These are phyloP conservation scores for Ceratocystis diversiconidia DNA, from an alignment of 2,329 filamentous ascomycete species.

Conservation along the genomic window DNA sequence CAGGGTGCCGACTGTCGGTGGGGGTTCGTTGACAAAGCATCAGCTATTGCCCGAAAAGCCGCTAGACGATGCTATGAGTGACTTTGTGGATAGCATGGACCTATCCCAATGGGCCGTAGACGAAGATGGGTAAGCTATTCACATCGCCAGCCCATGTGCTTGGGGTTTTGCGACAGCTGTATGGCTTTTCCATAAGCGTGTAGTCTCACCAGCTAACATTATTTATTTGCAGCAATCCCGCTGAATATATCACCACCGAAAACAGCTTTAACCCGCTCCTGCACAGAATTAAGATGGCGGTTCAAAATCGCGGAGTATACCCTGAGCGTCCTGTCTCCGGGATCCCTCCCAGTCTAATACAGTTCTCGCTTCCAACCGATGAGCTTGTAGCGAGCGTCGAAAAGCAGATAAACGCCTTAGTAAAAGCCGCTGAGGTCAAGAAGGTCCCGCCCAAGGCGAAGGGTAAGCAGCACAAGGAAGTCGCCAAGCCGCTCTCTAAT, in stretches of 20 bases:
- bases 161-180: too few species aligned
- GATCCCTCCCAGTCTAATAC: slow-evolving; percentile 49
- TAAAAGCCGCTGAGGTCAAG: slow-evolving; percentile 63
- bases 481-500: slow-evolving; percentile 72
- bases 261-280: slow-evolving; percentile 73
- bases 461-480: slow-evolving; percentile 54
- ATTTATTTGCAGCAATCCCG: slow-evolving; percentile 25
- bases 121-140: slow-evolving; percentile 51
- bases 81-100: slow-evolving; percentile 90
- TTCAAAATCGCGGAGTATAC: slow-evolving; percentile 68
- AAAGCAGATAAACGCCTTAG: slow-evolving; percentile 47
- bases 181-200: too few species aligned
- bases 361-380: slow-evolving; percentile 58
- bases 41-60: slow-evolving; percentile 65
- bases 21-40: slow-evolving; percentile 65
- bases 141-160: too few species aligned
- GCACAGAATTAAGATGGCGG: slow-evolving; percentile 78
- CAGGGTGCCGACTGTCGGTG: slow-evolving; percentile 73
- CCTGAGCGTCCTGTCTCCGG: slow-evolving; percentile 49
- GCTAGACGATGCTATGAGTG: slow-evolving; percentile 67
- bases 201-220: too few species aligned
- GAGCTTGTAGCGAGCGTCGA: slow-evolving; percentile 46
- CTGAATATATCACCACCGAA: slow-evolving; percentile 63
- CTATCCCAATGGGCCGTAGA: slow-evolving; percentile 56
- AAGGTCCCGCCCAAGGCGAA: slow-evolving; percentile 75